Conservation (phyloP, 352 stramenopile species). For the Phytophthora podocarpi region DNA sequence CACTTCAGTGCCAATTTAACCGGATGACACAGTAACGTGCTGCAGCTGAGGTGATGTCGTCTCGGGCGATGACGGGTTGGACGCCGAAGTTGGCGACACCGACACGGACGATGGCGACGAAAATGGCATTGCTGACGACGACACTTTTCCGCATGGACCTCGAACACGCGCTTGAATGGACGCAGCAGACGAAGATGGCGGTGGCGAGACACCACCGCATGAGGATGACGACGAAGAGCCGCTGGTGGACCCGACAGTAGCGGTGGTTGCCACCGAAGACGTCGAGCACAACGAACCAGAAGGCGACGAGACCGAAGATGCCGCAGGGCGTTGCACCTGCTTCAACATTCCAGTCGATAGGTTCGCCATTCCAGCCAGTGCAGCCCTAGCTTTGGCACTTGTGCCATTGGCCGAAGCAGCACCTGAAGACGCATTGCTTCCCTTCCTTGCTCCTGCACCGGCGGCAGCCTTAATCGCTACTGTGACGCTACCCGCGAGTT, state of each 20-base stretch:
- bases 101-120: constrained; percentile 42
- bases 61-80: constrained; percentile 53
- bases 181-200: constrained; percentile 19
- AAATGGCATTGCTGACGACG: constrained; percentile 47
- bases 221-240: constrained; percentile 39
- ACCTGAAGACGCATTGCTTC: constrained; percentile 2
- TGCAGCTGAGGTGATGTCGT: constrained; percentile 57
- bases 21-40: constrained; percentile 74
- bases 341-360: constrained; percentile 32
- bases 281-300: constrained; percentile 31
- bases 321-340: constrained; percentile 21
- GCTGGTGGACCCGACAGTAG: constrained; percentile 33
- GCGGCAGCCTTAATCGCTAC: constrained; percentile 31
- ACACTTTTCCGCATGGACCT: constrained; percentile 56
- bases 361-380: constrained; percentile 20
- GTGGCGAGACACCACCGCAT: constrained; percentile 23
- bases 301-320: constrained; percentile 29
- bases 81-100: constrained; percentile 40
- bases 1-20: constrained; percentile 32
- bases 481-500: constrained; percentile 38
- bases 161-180: constrained; percentile 40
- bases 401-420: constrained; percentile 6
- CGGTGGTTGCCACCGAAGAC: constrained; percentile 27
- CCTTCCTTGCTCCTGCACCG: constrained; percentile 21
- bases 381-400: constrained; percentile 18